Evolutionary conservation across 2,329 filamentous ascomycete species (phyloP).

Genomic region (Colletotrichum australisinense): DNA sequence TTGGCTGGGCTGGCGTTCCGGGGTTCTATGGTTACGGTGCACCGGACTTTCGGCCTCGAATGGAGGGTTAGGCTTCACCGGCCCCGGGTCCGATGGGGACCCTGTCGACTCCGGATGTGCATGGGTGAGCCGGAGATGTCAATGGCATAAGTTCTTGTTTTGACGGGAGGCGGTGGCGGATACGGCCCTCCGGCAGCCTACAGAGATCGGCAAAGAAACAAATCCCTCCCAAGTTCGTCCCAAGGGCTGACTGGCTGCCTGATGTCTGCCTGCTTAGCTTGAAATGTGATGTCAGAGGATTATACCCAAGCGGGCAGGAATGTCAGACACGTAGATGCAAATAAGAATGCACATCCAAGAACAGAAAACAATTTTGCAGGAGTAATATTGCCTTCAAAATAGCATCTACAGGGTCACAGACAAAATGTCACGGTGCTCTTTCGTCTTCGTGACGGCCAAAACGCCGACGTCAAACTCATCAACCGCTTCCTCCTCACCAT

Average conservation of each 20-base stretch:
- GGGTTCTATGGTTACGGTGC: neutral
- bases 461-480: neutral
- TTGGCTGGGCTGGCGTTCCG: neutral
- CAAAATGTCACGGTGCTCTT: neutral
- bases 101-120: neutral
- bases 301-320: neutral
- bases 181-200: neutral
- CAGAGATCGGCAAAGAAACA: neutral
- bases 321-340: neutral
- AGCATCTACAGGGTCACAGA: neutral
- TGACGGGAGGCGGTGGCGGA: neutral
- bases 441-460: conserved; percentile 5
- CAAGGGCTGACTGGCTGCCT: neutral
- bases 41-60: neutral
- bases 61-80: neutral
- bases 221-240: neutral
- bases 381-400: neutral
- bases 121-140: neutral
- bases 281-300: neutral
- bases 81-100: neutral
- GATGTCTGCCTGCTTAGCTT: neutral
- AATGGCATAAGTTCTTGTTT: neutral
- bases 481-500: conserved; percentile 2
- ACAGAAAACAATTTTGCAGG: neutral
- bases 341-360: neutral